Percentiles rank a stretch among this genome's conserved stretches.
phyloP scores from a whole-genome alignment of 345 rosid species.

The Brassica carinata region DNA sequence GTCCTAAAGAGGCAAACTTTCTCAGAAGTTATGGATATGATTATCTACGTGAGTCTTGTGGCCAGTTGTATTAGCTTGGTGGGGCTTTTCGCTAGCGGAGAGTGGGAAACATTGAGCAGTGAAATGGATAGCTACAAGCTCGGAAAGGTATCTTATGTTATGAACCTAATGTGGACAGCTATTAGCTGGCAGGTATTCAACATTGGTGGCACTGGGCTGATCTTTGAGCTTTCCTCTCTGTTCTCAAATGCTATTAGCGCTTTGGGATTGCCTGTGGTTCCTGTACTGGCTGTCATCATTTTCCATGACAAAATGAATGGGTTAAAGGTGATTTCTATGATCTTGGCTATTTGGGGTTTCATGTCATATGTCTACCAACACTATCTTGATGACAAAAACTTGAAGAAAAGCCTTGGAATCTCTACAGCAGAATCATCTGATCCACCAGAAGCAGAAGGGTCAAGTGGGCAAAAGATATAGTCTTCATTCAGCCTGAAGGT shows the following conservation, averaged over 20 bases:
- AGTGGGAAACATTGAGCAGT: slow-evolving; percentile 43
- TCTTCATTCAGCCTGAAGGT: slow-evolving; percentile 5
- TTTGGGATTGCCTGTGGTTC: slow-evolving; percentile 62
- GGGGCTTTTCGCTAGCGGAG: slow-evolving; percentile 62
- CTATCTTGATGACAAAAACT: slow-evolving; percentile 37
- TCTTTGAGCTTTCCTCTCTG: slow-evolving; percentile 60
- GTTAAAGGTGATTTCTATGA: slow-evolving; percentile 68
- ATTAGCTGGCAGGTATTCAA: slow-evolving; percentile 52
- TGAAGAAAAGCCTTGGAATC: slow-evolving; percentile 22
- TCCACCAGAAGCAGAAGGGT: slow-evolving; percentile 25
- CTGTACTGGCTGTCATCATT: slow-evolving; percentile 60
- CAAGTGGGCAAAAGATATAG: slow-evolving; percentile 2
- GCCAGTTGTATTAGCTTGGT: slow-evolving; percentile 40
- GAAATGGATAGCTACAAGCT: slow-evolving; percentile 54
- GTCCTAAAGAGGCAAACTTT: slow-evolving; percentile 43
- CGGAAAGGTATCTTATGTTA: slow-evolving; percentile 59
- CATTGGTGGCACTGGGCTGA: slow-evolving; percentile 56
- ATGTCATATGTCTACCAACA: slow-evolving; percentile 44
- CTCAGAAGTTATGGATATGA: slow-evolving; percentile 39
- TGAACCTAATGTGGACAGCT: slow-evolving; percentile 55
- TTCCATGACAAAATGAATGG: slow-evolving; percentile 69
- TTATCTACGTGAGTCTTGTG: slow-evolving; percentile 36
- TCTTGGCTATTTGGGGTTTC: slow-evolving; percentile 70
- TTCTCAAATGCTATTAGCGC: slow-evolving; percentile 61
- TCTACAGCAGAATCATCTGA: slow-evolving; percentile 9